These are phyloP conservation scores for Casuarina equisetifolia DNA, from an alignment of 306 rosid species.

Conservation along the genomic window DNA sequence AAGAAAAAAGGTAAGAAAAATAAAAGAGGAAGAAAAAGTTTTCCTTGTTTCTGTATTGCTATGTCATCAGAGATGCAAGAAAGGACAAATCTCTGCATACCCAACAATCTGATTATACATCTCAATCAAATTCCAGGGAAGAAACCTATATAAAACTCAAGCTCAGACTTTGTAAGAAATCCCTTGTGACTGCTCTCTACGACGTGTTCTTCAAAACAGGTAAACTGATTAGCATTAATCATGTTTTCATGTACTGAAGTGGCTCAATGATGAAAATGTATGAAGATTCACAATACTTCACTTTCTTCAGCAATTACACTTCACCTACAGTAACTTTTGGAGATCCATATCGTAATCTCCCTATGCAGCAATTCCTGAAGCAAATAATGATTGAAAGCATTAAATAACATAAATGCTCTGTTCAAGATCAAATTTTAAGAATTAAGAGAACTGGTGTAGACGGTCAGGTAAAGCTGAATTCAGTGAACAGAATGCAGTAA, in stretches of 20 bases:
- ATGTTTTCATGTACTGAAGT: constrained; percentile 39
- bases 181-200: constrained; percentile 44
- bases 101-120: constrained; percentile 56
- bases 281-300: constrained; percentile 34
- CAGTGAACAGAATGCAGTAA: background rate
- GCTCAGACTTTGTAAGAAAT: constrained; percentile 49
- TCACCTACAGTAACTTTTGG: constrained; percentile 35
- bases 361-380: constrained; percentile 80
- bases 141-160: constrained; percentile 48
- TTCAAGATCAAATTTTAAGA: constrained; percentile 14
- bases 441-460: background rate
- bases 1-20: constrained; percentile 15
- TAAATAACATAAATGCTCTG: constrained; percentile 14
- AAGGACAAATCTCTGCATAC: constrained; percentile 40
- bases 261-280: constrained; percentile 34
- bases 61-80: constrained; percentile 41
- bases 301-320: constrained; percentile 43
- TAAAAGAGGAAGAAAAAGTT: constrained; percentile 26
- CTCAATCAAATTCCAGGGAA: constrained; percentile 49
- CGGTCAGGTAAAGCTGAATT: background rate
- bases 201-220: constrained; percentile 44
- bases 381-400: constrained; percentile 27
- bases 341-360: constrained; percentile 41
- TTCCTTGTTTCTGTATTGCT: constrained; percentile 41
- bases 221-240: constrained; percentile 55